Base-by-base conservation (phyloP, 352 stramenopile species). In the Peronospora farinosa region DNA sequence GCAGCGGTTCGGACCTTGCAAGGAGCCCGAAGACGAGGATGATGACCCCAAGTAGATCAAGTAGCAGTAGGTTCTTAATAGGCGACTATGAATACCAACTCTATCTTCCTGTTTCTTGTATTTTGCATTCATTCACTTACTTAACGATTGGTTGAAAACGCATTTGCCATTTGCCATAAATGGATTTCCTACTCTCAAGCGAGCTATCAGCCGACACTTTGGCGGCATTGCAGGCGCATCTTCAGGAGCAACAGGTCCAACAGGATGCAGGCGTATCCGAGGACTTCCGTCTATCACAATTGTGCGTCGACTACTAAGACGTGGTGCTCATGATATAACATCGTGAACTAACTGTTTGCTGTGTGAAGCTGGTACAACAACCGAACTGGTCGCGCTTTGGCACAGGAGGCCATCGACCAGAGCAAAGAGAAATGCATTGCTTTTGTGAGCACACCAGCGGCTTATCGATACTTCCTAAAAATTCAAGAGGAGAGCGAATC, bases 251-350 rank as follows among this genome's bases (percentile, higher is more conserved):
- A 25, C 61, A 81, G 51, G 41, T 45, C 3, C 48, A 74, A 30
- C 38, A 81, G 42, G 59, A 78, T 33, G 48, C 57, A 8, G 35
- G 54, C 19, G 65, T 81, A 13, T 72, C 67, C 10, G 71, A 81
- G 33, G 71, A 81, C 40, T 81, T 81, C 41, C 67, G 71, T 42
- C 60, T 81, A 25, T 81, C 71, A 13, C 67, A 78, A 45, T 81
- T 81, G 67, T 81, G 35, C 30, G 60, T 58, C 9, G n/a, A 28
- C 31, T 27, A 9, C 17, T 23, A 32, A 32, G 27, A 51, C 5
- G 3, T 27, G 40, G 40, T 6, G 11, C 21, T 21, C 19, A 21
- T 21, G 40, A 46, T 30, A 40, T 33, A 42, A 46, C 3, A 10
- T 36, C 6, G 13, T 31, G 11, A 28, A 16, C n/a, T 55, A 25